Evolutionary conservation across 805 yeast species (phyloP).

Genomic region (Ogataea naganishii): DNA sequence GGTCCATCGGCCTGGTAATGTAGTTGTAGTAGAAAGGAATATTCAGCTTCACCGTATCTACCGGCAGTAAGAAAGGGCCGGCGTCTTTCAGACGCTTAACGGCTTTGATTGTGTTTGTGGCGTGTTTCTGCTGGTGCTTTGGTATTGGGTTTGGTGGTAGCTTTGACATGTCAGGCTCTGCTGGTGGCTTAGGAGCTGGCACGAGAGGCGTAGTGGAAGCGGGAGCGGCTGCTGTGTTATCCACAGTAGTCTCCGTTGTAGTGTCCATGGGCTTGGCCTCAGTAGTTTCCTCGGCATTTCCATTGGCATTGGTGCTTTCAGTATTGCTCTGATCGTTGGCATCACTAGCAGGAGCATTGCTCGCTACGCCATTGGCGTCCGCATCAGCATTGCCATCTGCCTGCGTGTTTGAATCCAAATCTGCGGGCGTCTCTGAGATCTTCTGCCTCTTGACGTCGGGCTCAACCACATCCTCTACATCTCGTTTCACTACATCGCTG

Average conservation of each 20-base stretch:
- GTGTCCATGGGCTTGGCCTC: no score
- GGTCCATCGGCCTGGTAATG: conserved; percentile 86
- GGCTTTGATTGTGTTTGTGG: conserved; percentile 71
- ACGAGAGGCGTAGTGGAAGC: conserved; percentile 19
- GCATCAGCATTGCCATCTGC: no score
- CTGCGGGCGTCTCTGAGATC: no score
- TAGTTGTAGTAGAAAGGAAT: conserved; percentile 86
- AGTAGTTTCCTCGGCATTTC: no score
- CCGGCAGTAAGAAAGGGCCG: conserved; percentile 81
- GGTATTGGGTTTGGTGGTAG: conserved; percentile 64
- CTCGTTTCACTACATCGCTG: no score
- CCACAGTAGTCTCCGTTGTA: not conserved
- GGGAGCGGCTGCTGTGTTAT: conserved; percentile 3
- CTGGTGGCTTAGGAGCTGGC: conserved; percentile 72
- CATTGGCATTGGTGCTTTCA: not conserved
- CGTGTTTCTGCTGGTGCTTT: conserved; percentile 76
- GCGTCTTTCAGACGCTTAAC: conserved; percentile 90
- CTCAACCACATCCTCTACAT: no score
- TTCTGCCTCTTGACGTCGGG: no score
- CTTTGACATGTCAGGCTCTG: conserved; percentile 65
- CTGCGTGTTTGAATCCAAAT: no score
- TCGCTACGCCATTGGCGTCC: no score
- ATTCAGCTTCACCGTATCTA: conserved; percentile 78
- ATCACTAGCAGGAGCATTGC: conserved; percentile 1
- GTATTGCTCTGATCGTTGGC: not conserved